Evolutionary conservation across 2,329 filamentous ascomycete species (phyloP), one percentile per base, ranked within the genome.

Genomic region (Bipolaris gigantea): DNA sequence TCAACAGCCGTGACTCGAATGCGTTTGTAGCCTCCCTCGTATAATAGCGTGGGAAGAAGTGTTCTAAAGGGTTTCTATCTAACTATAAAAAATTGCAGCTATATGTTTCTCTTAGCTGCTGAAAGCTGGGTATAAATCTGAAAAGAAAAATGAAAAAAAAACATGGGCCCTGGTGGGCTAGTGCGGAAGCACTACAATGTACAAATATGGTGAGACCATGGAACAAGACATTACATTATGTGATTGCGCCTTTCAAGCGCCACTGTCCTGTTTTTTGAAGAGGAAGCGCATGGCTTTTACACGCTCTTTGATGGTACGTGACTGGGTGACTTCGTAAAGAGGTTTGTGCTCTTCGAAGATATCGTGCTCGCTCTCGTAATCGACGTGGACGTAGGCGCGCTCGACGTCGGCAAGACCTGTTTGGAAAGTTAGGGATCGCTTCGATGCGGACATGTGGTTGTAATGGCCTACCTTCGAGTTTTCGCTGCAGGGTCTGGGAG

Each of bases 401-500:
- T 61, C 73, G 10, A 75, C 73, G 53, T 74, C 69, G 13, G 71
- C 70, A 41, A 75, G 70, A 16, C 52, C 50, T 52, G 19, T n/a
- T 13, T 42, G 16, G 16, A 15, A 19, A 32, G 39, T 66, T 43
- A 68, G 60, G 45, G 8, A 35, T 39, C 36, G 38, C 25, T 6
- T 25, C 13, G 5, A 38, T 10, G 25, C n/a, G 6, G 18, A 9
- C 32, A 33, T 38, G 15, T 44, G 34, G 6, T 10, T 32, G 11
- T 71, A 61, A 48, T 21, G 9, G 33, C 50, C 11, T 48, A 62
- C 80, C 83, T 72, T 86, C 84, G 11, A 86, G 76, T 71, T 86
- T 86, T 40, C 83, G 78, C 70, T 86, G 84, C 46, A 86, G 68
- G 9, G 79, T 77, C 66, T 86, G 83, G 19, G 81, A 81, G 23